Conservation (phyloP, 2,329 filamentous ascomycete genomes). For the Pezicula neosporulosa region DNA sequence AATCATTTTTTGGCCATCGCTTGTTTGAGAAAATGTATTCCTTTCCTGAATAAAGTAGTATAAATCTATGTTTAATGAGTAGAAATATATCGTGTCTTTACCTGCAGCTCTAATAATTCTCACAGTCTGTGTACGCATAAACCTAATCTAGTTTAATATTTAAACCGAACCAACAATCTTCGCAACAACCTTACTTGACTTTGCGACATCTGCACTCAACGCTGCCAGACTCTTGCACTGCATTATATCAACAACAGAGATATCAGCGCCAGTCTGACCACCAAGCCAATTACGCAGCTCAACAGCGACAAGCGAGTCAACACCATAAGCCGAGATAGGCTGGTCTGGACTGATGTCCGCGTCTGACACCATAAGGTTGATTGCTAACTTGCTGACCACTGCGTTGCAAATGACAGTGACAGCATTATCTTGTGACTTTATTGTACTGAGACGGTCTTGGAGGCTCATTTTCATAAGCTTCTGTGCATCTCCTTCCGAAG, state of each 20-base stretch:
- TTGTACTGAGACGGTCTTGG: neutral
- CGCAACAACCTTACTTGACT: neutral
- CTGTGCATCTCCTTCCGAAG: neutral
- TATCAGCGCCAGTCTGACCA: slow-evolving; percentile 35
- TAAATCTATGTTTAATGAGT: neutral
- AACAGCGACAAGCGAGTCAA: slow-evolving; percentile 49
- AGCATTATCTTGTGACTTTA: neutral
- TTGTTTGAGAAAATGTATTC: neutral
- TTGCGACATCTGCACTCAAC: neutral
- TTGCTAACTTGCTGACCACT: neutral
- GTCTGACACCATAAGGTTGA: slow-evolving; percentile 37
- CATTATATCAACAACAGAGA: slow-evolving; percentile 44
- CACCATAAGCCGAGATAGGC: slow-evolving; percentile 13
- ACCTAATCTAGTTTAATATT: neutral
- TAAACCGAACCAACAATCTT: neutral
- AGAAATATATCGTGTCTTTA: neutral
- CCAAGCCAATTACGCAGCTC: slow-evolving; percentile 45
- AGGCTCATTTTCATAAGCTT: neutral
- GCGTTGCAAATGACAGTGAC: neutral
- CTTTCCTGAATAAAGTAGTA: neutral
- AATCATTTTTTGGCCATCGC: too few species aligned
- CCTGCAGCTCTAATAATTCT: neutral
- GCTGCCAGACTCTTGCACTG: neutral
- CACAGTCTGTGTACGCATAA: neutral
- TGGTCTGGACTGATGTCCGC: slow-evolving; percentile 33